Base-by-base conservation (phyloP, 2,329 filamentous ascomycete species). In the Blumeria graminis region DNA sequence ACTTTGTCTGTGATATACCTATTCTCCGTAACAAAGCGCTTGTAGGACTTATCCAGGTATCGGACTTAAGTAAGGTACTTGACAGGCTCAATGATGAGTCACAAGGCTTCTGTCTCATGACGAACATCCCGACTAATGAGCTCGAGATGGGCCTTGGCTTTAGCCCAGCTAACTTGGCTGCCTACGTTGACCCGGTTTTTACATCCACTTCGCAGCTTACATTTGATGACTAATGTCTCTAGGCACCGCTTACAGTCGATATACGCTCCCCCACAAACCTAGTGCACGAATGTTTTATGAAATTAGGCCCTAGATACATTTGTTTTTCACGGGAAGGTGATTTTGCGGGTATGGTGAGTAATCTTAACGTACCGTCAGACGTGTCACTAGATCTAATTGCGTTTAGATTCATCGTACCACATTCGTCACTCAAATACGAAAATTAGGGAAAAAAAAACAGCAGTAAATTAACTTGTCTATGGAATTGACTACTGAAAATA, bases 211-310 rank as follows among this genome's bases (percentile, higher is more conserved):
- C 4, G 7, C 9, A 33, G 6, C 48, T 51, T 32, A 43, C 51
- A 16, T 57, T 6, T 14, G 32, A 6, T 18, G 22, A 46, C 14
- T 36, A 52, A 36, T 28, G 55, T 39, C 8, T 11, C 41, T 33
- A 57, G 46, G 84, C 90, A 1, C 92, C 92, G 0, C 77, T 98
- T 13, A 78, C 89, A 11, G 72, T 98, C 28, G 92, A 98, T 65
- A 84, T 94, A 34, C 79, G 82, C 62, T 92, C 84, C 0, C 86
- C 92, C 0, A 89, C 96, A 78, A 89, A 96, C 66, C 71, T 98
- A 41, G 92, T 95, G 3, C 95, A 94, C 64, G 92, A 98, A 67
- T 90, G 88, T 64, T 98, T 96, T 67, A 85, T 86, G 55, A 98
- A 98, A 69, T 74, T 98, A 8, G 92, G 92, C 1, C 69, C 98